A percentile compares a stretch with the other conserved stretches of the same genome.
Conservation (phyloP, 2,329 filamentous ascomycete genomes). For the Dothidotthia symphoricarpi region DNA sequence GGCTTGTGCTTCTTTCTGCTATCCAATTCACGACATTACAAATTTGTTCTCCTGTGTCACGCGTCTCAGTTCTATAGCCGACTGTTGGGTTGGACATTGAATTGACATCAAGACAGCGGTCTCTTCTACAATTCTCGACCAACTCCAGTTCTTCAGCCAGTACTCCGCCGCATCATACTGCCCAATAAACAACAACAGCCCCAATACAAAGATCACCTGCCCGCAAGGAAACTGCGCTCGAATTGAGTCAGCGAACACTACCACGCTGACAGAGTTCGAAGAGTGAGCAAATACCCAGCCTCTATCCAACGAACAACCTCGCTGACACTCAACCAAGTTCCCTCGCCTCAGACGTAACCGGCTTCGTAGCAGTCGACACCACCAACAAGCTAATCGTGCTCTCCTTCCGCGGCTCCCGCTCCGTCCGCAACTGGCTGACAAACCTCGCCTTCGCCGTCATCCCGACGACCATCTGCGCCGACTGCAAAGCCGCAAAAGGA, state of each 20-base stretch:
- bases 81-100: not conserved
- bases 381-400: constrained; percentile 58
- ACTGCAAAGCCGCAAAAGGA: constrained; percentile 57
- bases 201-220: constrained; percentile 48
- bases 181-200: constrained; percentile 47
- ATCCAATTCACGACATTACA: too few species aligned
- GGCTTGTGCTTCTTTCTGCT: too few species aligned
- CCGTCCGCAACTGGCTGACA: constrained; percentile 61
- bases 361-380: constrained; percentile 48
- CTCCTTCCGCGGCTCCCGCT: constrained; percentile 59
- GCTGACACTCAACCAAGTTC: constrained; percentile 18
- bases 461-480: constrained; percentile 44
- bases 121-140: constrained; percentile 41
- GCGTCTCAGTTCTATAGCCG: too few species aligned
- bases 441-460: constrained; percentile 50
- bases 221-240: constrained; percentile 48
- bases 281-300: constrained; percentile 38
- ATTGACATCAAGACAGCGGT: constrained; percentile 30
- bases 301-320: not conserved
- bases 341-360: constrained; percentile 45
- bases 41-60: too few species aligned
- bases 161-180: constrained; percentile 57
- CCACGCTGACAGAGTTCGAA: constrained; percentile 50
- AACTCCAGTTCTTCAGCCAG: constrained; percentile 51
- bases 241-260: constrained; percentile 50